Percentiles rank a stretch among this genome's conserved stretches.
Conservation (phyloP, 106 monocot genomes). For the Dendrobium nobile region DNA sequence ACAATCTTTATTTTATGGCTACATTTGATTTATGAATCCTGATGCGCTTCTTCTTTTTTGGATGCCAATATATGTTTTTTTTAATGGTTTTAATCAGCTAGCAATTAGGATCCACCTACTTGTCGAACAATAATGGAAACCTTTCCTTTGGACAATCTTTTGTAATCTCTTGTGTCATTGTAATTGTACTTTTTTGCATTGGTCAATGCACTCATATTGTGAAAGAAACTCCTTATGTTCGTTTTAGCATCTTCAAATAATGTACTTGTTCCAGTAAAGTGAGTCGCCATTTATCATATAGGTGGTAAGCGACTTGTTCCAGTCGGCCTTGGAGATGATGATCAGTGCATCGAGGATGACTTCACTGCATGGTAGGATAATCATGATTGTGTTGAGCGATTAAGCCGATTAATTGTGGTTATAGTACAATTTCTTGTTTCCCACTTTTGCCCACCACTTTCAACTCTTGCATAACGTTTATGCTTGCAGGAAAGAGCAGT, state of each 20-base stretch:
- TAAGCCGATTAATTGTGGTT: not conserved
- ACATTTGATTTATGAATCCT: not conserved
- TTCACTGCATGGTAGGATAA: slow-evolving; percentile 72
- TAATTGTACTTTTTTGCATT: not conserved
- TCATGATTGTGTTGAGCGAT: not conserved
- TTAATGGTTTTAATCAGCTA: not conserved
- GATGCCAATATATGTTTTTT: not conserved
- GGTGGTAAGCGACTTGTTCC: slow-evolving; percentile 71
- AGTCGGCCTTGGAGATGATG: slow-evolving; percentile 91
- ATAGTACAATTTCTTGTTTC: not conserved
- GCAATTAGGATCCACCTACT: not conserved
- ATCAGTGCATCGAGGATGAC: slow-evolving; percentile 93
- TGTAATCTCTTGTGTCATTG: not conserved
- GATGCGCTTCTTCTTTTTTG: not conserved
- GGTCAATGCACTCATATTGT: not conserved
- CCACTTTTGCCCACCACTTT: not conserved
- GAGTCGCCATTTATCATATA: slow-evolving; percentile 12
- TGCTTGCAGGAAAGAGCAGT: slow-evolving; percentile 72
- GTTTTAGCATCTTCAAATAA: not conserved
- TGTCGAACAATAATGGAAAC: not conserved
- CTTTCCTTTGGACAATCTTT: not conserved
- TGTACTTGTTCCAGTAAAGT: not conserved
- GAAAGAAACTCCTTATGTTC: not conserved
- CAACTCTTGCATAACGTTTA: not conserved
- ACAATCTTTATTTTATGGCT: not conserved